Evolutionary conservation across 2,329 filamentous ascomycete species (phyloP), one percentile per base, ranked within the genome.

Genomic region (Aspergillus fumigatiaffinis): DNA sequence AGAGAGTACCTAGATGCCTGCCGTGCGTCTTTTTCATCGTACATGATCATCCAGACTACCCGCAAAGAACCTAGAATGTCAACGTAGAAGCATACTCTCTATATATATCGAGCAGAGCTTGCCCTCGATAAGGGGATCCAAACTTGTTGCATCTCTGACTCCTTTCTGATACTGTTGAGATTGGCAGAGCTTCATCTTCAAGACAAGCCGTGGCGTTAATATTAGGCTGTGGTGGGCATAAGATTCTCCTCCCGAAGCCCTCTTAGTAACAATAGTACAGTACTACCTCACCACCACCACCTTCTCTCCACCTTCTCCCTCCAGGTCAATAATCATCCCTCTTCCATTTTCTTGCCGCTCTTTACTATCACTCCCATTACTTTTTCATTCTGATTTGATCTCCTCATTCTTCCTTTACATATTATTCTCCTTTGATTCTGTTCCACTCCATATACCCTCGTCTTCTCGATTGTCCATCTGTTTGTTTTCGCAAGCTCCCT

Each of bases 341-440:
- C 53, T 52, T 54, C 47, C 52, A 38, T 50, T 42, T 28, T 53
- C n/a, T 48, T 25, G 32, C 35, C 42, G 38, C 48, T 47, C 26
- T 50, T 55, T 52, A 50, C 26, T 47, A 25, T 20, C 35, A 47
- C 35, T 56, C 42, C 20, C 53, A 38, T 38, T 54, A 44, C 50
- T 38, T 52, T 29, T 14, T 44, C 53, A 41, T 35, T 25, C 51
- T 29, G 49, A 44, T 55, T 54, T 48, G 20, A 17, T 56, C 46
- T 50, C 46, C 35, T 51, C 29, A 44, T 55, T 25, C 29, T 55
- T 54, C 54, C 53, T 52, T 38, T 17, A 38, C 32, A 38, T 38
- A 38, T 17, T 38, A 38, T 38, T 17, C 14, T 38, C 14, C 32
- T 38, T 17, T 38, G 32, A 38, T 17, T 56, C 41, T 57, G 41